Evolutionary conservation across 306 rosid species (phyloP).

Genomic region (Vicia faba): DNA sequence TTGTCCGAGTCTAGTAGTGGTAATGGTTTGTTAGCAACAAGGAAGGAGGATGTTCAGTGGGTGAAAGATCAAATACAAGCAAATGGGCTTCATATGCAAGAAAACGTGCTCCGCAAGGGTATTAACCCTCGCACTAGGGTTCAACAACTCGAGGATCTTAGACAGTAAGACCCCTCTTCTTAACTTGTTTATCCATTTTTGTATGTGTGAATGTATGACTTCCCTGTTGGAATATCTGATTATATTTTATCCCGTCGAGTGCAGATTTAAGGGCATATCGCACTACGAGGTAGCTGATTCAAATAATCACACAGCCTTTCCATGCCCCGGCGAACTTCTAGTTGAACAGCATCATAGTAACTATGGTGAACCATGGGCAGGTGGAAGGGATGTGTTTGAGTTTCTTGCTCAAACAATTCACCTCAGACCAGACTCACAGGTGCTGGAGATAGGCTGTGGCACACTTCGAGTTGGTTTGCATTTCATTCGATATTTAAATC

Average conservation of each 20-base stretch:
- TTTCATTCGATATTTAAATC: slow-evolving; percentile 73
- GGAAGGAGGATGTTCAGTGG: slow-evolving; percentile 83
- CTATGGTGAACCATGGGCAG: slow-evolving; percentile 98
- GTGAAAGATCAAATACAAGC: slow-evolving; percentile 72
- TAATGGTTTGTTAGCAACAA: slow-evolving; percentile 34
- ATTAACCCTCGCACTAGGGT: slow-evolving; percentile 85
- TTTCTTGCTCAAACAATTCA: slow-evolving; percentile 69
- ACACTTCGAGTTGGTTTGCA: slow-evolving; percentile 93
- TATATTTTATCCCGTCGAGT: not conserved
- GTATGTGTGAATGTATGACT: not conserved
- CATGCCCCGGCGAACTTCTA: slow-evolving; percentile 88
- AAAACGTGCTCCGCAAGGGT: slow-evolving; percentile 87
- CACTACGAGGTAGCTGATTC: slow-evolving; percentile 69
- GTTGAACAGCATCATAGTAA: slow-evolving; percentile 96
- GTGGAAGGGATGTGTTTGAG: slow-evolving; percentile 88
- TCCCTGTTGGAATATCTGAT: slow-evolving; percentile 18
- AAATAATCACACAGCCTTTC: slow-evolving; percentile 71
- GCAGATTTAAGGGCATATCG: slow-evolving; percentile 85
- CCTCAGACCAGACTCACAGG: slow-evolving; percentile 58
- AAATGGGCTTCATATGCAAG: slow-evolving; percentile 84
- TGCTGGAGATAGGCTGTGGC: slow-evolving; percentile 92
- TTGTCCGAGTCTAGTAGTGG: slow-evolving; percentile 17
- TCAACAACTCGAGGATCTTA: slow-evolving; percentile 83
- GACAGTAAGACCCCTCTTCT: slow-evolving; percentile 50
- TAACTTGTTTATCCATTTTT: slow-evolving; percentile 12